These are phyloP conservation scores for Aspergillus floridensis DNA, from an alignment of 2,329 filamentous ascomycete species.

Conservation along the genomic window DNA sequence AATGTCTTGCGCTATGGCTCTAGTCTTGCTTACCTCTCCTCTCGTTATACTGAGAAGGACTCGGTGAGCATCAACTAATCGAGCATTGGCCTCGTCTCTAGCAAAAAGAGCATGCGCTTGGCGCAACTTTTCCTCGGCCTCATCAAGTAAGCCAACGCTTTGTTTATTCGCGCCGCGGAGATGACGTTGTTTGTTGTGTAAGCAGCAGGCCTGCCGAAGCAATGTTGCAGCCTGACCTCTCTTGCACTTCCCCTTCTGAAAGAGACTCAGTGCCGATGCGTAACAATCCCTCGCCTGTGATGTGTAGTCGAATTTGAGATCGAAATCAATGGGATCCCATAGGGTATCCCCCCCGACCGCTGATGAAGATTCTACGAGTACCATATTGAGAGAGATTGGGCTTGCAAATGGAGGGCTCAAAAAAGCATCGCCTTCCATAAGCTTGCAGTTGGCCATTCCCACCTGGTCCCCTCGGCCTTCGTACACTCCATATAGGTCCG, in stretches of 20 bases:
- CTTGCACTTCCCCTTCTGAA: constrained; percentile 12
- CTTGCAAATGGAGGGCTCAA: constrained; percentile 22
- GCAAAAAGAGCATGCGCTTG: constrained; percentile 16
- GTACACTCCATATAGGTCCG: constrained; percentile 12
- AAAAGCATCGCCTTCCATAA: constrained; percentile 22
- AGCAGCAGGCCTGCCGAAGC: constrained; percentile 22
- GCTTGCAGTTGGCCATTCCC: constrained; percentile 21
- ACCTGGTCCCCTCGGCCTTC: constrained; percentile 13
- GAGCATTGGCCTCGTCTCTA: constrained; percentile 18
- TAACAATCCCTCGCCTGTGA: constrained; percentile 12
- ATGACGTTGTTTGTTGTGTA: constrained; percentile 16
- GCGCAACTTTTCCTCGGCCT: constrained; percentile 9
- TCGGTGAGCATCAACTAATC: constrained; percentile 20
- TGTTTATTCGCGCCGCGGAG: not conserved
- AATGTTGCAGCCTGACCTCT: constrained; percentile 22
- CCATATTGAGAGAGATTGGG: constrained; percentile 21
- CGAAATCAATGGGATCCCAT: constrained; percentile 18
- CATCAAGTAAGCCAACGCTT: not conserved
- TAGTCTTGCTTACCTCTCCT: constrained; percentile 7
- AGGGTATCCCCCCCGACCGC: constrained; percentile 8
- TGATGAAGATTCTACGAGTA: constrained; percentile 12
- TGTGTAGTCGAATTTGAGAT: constrained; percentile 14
- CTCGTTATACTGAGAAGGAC: constrained; percentile 20
- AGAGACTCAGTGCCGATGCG: constrained; percentile 16
- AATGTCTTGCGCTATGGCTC: constrained; percentile 14